Base-by-base conservation (phyloP, 257 asterid species). In the Solanum sparsipilum region DNA sequence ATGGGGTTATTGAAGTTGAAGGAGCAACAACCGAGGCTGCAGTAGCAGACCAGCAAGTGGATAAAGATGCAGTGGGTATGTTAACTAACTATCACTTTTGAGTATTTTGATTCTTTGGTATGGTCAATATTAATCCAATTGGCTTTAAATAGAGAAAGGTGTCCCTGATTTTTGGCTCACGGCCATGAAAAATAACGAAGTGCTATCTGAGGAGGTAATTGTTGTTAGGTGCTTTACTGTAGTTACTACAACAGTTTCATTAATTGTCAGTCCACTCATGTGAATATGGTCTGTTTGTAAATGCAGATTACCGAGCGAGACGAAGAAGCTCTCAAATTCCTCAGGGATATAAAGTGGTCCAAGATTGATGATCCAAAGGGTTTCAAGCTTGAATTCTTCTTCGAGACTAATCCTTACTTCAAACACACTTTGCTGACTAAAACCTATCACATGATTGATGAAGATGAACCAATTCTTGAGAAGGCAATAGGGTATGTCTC, bases 401-500 rank as follows among this genome's bases (percentile, higher is more conserved):
- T 94, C 83, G 96, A 93, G 86, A 72, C 93, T 21, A 95, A 92
- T 90, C 94, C 96, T 1, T 95, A 52, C 91, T 93, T 95, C 92
- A 95, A 92, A 90, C 94, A 94, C 87, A 78, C 95, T 56, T 90
- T 94, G 65, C 88, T 95, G 71, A 95, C 96, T 3, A 96, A 96
- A 92, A 95, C 94, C 10, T 96, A 96, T 89, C 98, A 94, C 89
- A 94, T 96, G 99, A 93, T 96, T 89, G 98, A 95, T 86, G 98
- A 96, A 90, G 99, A 94, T 90, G 98, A 94, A 34, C 98, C 98
- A 7, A 93, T 95, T 78, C 90, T 95, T 87, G 98, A 95, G 95
- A 94, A 95, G 78, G 74, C 75, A n/a, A 34, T 63, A 36, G 58
- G 76, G 74, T 84, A 13, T 63, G 74, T 25, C 34, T n/a, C 27